phyloP scores from a whole-genome alignment of 2,329 filamentous ascomycete genomes.

The Pestalotiopsis sp. region DNA sequence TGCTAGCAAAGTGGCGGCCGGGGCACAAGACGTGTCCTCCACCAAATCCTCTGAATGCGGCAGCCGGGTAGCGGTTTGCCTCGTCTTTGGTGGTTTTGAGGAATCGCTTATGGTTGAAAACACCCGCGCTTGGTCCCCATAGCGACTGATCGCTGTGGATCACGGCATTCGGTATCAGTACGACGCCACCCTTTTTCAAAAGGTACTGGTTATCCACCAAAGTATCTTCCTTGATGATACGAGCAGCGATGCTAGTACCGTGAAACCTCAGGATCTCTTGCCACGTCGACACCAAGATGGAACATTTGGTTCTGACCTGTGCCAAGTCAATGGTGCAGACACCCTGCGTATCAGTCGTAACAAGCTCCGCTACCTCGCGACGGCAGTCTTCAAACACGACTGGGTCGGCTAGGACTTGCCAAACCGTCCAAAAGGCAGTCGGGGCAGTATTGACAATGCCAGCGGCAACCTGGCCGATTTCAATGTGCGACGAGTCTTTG shows the following conservation, averaged over 20 bases:
- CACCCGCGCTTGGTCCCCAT: constrained; percentile 17
- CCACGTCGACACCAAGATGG: constrained; percentile 21
- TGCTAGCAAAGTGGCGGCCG: constrained; percentile 21
- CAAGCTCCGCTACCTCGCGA: neutral
- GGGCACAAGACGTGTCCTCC: constrained; percentile 17
- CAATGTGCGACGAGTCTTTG: constrained; percentile 15
- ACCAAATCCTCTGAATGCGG: constrained; percentile 14
- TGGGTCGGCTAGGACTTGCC: constrained; percentile 15
- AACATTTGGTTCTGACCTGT: constrained; percentile 16
- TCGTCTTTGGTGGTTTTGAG: constrained; percentile 12
- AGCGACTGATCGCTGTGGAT: constrained; percentile 17
- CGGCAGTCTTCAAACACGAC: constrained; percentile 8
- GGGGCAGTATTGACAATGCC: constrained; percentile 18
- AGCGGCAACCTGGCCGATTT: constrained; percentile 17
- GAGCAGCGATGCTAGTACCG: constrained; percentile 12
- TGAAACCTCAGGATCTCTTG: constrained; percentile 22
- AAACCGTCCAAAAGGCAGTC: constrained; percentile 16
- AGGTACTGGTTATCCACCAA: constrained; percentile 19
- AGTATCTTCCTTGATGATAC: constrained; percentile 20
- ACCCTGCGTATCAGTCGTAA: neutral
- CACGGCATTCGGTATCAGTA: constrained; percentile 21
- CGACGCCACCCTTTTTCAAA: constrained; percentile 21
- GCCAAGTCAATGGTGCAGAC: constrained; percentile 18
- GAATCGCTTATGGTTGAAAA: constrained; percentile 21
- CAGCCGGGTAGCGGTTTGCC: constrained; percentile 13